A percentile compares a stretch with the other conserved stretches of the same genome.
These are phyloP conservation scores for Ceratocystis alfenasii DNA, from an alignment of 2,329 filamentous ascomycete species.

Conservation along the genomic window DNA sequence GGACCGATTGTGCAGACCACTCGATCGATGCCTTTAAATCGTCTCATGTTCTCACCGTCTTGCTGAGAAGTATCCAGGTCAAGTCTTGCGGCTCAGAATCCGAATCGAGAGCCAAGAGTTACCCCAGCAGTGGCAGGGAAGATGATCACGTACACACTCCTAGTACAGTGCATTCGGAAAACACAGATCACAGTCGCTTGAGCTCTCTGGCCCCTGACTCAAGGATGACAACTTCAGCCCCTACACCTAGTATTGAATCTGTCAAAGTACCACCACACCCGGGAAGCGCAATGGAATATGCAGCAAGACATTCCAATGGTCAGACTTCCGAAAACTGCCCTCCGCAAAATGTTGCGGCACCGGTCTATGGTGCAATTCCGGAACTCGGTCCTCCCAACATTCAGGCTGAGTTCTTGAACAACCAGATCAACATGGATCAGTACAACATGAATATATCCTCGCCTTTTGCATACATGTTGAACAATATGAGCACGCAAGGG, in stretches of 20 bases:
- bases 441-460: neutral
- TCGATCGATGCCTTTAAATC: slow-evolving; percentile 90
- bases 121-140: neutral
- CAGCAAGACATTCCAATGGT: neutral
- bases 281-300: neutral
- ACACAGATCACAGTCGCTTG: neutral
- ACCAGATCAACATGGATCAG: neutral
- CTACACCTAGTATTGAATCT: neutral
- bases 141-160: slow-evolving; percentile 2
- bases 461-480: slow-evolving; percentile 36
- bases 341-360: neutral
- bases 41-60: slow-evolving; percentile 64
- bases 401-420: neutral
- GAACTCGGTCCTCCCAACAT: neutral
- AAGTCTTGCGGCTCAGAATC: neutral
- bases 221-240: neutral
- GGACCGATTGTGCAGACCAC: slow-evolving; percentile 62
- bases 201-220: neutral
- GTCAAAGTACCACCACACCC: neutral
- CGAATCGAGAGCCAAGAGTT: neutral
- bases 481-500: slow-evolving; percentile 31
- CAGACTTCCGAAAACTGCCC: no score
- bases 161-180: neutral
- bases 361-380: neutral
- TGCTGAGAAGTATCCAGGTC: slow-evolving; percentile 58